Base-by-base conservation (phyloP, 2,329 filamentous ascomycete species). In the Podosphaera leucotricha region DNA sequence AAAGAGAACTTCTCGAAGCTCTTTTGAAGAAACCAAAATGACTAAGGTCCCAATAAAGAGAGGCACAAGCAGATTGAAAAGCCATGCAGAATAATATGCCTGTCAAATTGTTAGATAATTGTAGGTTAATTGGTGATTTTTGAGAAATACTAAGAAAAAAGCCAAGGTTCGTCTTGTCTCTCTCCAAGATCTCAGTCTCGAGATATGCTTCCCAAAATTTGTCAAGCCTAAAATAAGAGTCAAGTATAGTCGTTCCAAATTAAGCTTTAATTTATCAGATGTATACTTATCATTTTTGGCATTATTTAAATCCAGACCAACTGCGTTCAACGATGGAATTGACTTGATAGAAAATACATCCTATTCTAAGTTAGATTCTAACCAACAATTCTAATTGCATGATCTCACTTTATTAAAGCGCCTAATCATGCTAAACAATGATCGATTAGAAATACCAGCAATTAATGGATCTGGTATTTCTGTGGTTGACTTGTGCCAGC, bases 261-360 rank as follows among this genome's bases (percentile, higher is more conserved):
- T 84, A 2, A 77, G 72, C 10, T 83, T 70, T 38, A 92, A 64
- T 61, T 90, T 90, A 54, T 90, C 82, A 0, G 83, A 82, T 0
- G 79, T 82, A 57, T 90, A 90, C 46, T 86, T 79, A 51, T 90
- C 82, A 44, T 87, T 77, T 35, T 85, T 77, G 3, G 81, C 77
- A 45, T 83, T 77, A 52, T 85, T 83, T 46, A 92, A 67, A 57
- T 92, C 83, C 33, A 92, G 63, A 13, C 75, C 72, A n/a, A 11
- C 13, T 26, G 21, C 21, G 13, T 15, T 26, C 11, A 22, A 16
- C 4, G 21, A 26, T 26, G 38, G 38, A 16, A 26, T 3, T 15
- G 38, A 13, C 18, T 26, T 41, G 21, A 41, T 18, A 4, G 38
- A 22, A 26, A 41, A 41, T 16, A 41, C 38, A 41, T 41, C 38